Conservation (phyloP, 208 protist genomes). For the Leishmania guyanensis region DNA sequence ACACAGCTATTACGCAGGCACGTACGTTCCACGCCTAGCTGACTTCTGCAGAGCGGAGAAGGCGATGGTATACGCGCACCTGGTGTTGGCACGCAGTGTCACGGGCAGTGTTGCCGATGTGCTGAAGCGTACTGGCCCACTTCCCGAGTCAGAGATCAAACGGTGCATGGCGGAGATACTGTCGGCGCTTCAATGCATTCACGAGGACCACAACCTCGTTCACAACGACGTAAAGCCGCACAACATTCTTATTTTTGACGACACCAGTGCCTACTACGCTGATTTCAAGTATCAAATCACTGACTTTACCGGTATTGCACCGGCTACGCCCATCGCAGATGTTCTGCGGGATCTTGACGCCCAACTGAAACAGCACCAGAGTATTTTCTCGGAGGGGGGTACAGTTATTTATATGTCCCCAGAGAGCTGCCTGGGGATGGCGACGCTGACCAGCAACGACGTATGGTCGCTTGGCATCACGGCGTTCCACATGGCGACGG, state of each 20-base stretch:
- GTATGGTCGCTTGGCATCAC: constrained; percentile 85
- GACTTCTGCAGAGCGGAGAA: neutral
- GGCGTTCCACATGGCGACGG: constrained; percentile 70
- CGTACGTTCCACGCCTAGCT: constrained; percentile 8
- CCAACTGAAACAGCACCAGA: neutral
- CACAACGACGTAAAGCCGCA: constrained; percentile 89
- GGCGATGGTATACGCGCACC: constrained; percentile 8
- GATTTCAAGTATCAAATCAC: constrained; percentile 57
- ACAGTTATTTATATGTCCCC: constrained; percentile 83
- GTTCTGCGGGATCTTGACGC: constrained; percentile 2
- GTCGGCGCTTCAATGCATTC: constrained; percentile 51
- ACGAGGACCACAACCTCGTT: constrained; percentile 45
- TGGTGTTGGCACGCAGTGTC: constrained; percentile 24
- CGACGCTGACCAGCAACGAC: constrained; percentile 60
- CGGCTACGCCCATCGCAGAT: constrained; percentile 4
- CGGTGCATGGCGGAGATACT: constrained; percentile 47
- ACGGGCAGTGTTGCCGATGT: constrained; percentile 31
- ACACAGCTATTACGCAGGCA: constrained; percentile 18
- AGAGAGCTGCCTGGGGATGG: constrained; percentile 68
- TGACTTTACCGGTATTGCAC: constrained; percentile 44
- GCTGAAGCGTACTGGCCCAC: constrained; percentile 28
- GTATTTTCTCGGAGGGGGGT: constrained; percentile 29
- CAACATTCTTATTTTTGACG: constrained; percentile 73
- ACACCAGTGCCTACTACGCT: neutral
- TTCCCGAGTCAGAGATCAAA: constrained; percentile 20